phyloP scores from a whole-genome alignment of 169 alveolate species.

The Plasmodium blacklocki region DNA sequence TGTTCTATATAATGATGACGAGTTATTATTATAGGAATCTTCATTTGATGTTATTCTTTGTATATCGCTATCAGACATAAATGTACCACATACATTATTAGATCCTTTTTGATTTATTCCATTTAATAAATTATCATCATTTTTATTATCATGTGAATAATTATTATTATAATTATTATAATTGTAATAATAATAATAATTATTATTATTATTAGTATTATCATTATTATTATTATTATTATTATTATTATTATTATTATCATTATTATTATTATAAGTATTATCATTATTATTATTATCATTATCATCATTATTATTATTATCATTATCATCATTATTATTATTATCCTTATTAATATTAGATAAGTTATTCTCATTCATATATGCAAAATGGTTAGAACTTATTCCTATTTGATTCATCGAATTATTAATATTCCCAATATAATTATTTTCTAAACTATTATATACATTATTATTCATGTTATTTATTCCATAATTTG shows the following conservation, averaged over 20 bases:
- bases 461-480: too few species aligned
- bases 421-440: too few species aligned
- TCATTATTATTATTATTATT: not conserved
- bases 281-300: slow-evolving; percentile 5
- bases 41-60: too few species aligned
- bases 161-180: not conserved
- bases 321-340: slow-evolving; percentile 1
- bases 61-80: too few species aligned
- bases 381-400: too few species aligned
- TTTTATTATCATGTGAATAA: not conserved
- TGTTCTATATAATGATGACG: too few species aligned
- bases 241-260: slow-evolving; percentile 6
- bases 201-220: slow-evolving; percentile 3
- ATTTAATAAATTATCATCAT: not conserved
- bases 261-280: not conserved
- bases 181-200: not conserved
- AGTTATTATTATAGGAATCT: too few species aligned
- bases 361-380: not conserved
- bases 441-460: too few species aligned
- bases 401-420: too few species aligned
- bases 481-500: too few species aligned
- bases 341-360: slow-evolving; percentile 3
- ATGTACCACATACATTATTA: too few species aligned
- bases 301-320: not conserved
- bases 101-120: too few species aligned